A percentile compares a stretch with the other conserved stretches of the same genome.
Conservation (phyloP, 768 basidiomycete species). For the Psilocybe cubensis region DNA sequence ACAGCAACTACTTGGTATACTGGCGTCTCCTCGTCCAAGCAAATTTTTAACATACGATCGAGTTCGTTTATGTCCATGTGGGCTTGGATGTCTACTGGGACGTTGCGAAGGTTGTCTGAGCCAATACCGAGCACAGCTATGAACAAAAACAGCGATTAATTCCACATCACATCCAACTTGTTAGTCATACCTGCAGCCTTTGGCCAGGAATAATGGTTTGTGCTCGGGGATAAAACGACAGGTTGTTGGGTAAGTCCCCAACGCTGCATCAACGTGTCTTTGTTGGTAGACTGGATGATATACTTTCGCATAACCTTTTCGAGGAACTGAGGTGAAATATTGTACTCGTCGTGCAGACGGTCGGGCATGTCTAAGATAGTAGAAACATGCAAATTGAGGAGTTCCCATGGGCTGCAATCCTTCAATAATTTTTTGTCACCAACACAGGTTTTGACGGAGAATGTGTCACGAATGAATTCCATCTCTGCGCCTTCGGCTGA, state of each 20-base stretch:
- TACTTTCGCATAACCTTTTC: conserved; percentile 13
- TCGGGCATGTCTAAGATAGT: conserved; percentile 39
- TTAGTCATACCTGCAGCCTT: conserved; percentile 42
- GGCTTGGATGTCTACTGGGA: conserved; percentile 38
- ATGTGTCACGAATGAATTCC: conserved; percentile 19
- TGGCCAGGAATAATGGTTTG: conserved; percentile 53
- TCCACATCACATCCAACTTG: background rate
- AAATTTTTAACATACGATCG: conserved; percentile 25
- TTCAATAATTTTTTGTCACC: conserved; percentile 18
- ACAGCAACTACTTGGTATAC: conserved; percentile 48
- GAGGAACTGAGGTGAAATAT: conserved; percentile 35
- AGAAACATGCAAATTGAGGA: conserved; percentile 41
- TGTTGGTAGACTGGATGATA: conserved; percentile 1
- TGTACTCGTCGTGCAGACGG: conserved; percentile 35
- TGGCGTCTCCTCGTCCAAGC: conserved; percentile 26
- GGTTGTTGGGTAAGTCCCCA: background rate
- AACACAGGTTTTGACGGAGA: conserved; percentile 28
- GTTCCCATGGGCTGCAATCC: conserved; percentile 38
- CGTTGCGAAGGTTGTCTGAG: conserved; percentile 35
- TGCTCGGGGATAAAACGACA: conserved; percentile 21
- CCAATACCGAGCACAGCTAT: conserved; percentile 48
- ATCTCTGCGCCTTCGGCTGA: conserved; percentile 32
- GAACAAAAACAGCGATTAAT: background rate
- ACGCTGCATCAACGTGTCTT: conserved; percentile 1
- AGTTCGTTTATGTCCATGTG: conserved; percentile 36